Base-by-base conservation (phyloP, 108 stramenopile genomes). In the Cylindrotheca fusiformis region DNA sequence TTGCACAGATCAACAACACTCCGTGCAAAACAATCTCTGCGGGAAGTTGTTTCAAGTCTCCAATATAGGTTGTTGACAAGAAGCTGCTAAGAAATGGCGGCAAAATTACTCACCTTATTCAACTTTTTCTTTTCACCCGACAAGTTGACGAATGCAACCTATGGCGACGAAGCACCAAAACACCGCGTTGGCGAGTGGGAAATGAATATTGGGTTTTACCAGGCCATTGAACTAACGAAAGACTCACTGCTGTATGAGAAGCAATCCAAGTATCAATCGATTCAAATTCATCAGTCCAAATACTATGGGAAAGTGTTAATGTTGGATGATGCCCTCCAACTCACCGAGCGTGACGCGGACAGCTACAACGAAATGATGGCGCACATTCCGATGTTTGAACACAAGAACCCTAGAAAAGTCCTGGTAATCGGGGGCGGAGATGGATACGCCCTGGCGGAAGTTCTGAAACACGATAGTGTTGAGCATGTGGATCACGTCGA, bases 291-390 rank as follows among this genome's bases (percentile, higher is more conserved):
- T 52, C 71, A 83, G 17, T 77, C 83, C 47, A 73, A 68, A 36
- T 70, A 84, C 63, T 88, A 68, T 69, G 90, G 85, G 17, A 86
- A 78, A 50, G 70, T 91, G 8, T 60, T 91, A 48, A 49, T 88
- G 12, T 48, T 91, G 29, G 90, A 91, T 52, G 84, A 81, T 30
- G 76, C 76, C 30, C 49, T 88, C 32, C 90, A 91, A 52, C 48
- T 91, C 5, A 88, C 90, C 19, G 86, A 91, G 54, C 75, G 73
- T 53, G 90, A 91, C 60, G 86, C 87, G 0, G 75, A 83, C 49
- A 78, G 80, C 26, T 91, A 91, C 72, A 91, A 91, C 63, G 90
- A 91, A 72, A 91, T 91, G 90, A 74, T 91, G 83, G 86, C 86
- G 0, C 90, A 91, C 56, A 67, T 87, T 8, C 81, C 90, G 8